Evolutionary conservation across 192 early-diverging fungal genomes (phyloP).

Genomic region (Physocladia obscura): DNA sequence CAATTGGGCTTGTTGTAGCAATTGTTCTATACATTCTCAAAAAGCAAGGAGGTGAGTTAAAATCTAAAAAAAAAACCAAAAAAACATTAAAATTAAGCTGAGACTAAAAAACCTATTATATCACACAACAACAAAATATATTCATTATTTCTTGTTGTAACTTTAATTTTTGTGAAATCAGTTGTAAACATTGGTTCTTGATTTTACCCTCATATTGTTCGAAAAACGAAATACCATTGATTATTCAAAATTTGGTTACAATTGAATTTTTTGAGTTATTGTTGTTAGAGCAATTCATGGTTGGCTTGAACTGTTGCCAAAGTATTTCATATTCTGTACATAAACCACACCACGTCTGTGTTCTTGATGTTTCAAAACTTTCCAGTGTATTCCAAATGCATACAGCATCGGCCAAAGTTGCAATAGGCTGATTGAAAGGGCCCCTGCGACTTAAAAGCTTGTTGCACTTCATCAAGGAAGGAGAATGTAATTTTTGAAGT

Average conservation of each 20-base stretch:
- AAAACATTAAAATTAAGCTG: too few relatives aligned
- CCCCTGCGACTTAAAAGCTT: background rate
- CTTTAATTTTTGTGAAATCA: too few relatives aligned
- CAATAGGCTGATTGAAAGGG: background rate
- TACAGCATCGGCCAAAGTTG: background rate
- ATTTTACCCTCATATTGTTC: too few relatives aligned
- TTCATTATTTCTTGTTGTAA: background rate
- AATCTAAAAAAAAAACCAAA: too few relatives aligned
- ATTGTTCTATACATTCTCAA: constrained; percentile 51
- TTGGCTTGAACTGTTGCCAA: too few relatives aligned
- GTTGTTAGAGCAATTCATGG: too few relatives aligned
- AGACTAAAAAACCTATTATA: background rate
- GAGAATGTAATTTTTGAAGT: too few relatives aligned
- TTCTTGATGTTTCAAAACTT: constrained; percentile 2
- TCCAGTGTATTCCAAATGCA: constrained; percentile 1
- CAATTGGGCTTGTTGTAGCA: constrained; percentile 52
- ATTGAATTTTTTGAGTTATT: too few relatives aligned
- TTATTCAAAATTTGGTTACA: too few relatives aligned
- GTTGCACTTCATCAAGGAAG: constrained; percentile 2
- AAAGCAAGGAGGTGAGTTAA: constrained; percentile 31
- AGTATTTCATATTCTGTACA: background rate
- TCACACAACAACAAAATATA: background rate
- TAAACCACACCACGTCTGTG: background rate
- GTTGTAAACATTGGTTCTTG: too few relatives aligned
- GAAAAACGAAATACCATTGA: too few relatives aligned